Evolutionary conservation across 1,284 basidiomycete genomes (phyloP), one percentile per base, ranked within the genome.

Genomic region (Anthracocystis panici-leucophaei): DNA sequence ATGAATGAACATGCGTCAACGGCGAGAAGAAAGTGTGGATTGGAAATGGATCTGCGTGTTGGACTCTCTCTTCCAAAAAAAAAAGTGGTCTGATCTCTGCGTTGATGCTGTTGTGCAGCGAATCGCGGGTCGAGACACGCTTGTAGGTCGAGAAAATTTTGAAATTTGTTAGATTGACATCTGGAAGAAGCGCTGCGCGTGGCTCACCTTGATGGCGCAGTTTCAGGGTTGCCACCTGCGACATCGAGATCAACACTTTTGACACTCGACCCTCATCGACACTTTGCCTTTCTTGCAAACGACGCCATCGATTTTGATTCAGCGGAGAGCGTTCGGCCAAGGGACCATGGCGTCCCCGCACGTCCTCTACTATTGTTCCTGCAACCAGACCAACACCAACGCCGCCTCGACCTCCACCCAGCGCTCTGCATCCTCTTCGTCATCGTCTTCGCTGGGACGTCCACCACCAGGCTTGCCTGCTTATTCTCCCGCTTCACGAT

Each of bases 301-400:
- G 25, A 9, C 14, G 31, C 41, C 31, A 29, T 45, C 46, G 21
- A 46, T 46, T 41, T 42, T 20, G 25, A 14, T 18, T 31, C n/a
- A 18, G 33, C 23, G 16, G 16, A 4, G 12, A 23, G 5, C 8
- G 7, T 11, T 21, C 16, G 27, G 42, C 42, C 21, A 4, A 27
- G 21, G 44, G 50, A 53, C 23, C 35, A 63, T 60, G 57, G 51
- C 62, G 40, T 50, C 60, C 5, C 62, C 74, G 21, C 57, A 72
- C 48, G 65, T 69, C 18, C 74, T 76, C 50, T 76, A 76, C 62
- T 64, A 68, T 35, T 76, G 74, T 44, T 65, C 74, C 5, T 76
- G 74, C 60, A 56, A 63, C 14, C 57, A 62, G 48, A 18, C 38
- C 3, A 40, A 52, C 18, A 31, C 57, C 10, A 53, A 50, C 42